phyloP scores from a whole-genome alignment of 805 yeast genomes.

The Wickerhamomyces kurtzmanii region DNA sequence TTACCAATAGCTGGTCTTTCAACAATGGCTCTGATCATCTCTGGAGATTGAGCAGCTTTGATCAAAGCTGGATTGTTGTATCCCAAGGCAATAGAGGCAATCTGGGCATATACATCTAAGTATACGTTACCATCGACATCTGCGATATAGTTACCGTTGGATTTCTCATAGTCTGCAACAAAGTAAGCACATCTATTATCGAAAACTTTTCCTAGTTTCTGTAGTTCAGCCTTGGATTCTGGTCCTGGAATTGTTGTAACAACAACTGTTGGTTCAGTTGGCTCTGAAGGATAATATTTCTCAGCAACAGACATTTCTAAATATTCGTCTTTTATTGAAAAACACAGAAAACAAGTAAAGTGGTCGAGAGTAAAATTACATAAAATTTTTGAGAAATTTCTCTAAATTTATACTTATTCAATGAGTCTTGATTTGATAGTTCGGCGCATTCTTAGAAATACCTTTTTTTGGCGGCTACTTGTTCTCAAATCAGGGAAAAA shows the following conservation, averaged over 20 bases:
- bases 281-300: slow-evolving; percentile 72
- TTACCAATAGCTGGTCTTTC: slow-evolving; percentile 83
- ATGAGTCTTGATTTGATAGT: neutral
- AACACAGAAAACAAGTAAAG: neutral
- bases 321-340: slow-evolving; percentile 6
- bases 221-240: slow-evolving; percentile 39
- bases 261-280: slow-evolving; percentile 52
- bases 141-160: slow-evolving; percentile 69
- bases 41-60: slow-evolving; percentile 59
- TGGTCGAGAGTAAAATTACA: neutral
- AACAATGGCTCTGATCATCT: slow-evolving; percentile 62
- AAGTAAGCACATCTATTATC: slow-evolving; percentile 70
- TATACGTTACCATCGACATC: slow-evolving; percentile 73
- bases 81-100: slow-evolving; percentile 78
- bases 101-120: slow-evolving; percentile 75
- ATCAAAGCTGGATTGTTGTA: slow-evolving; percentile 75
- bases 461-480: neutral
- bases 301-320: slow-evolving; percentile 33
- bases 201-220: slow-evolving; percentile 48
- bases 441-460: neutral
- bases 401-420: neutral
- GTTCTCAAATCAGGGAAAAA: slow-evolving; percentile 1
- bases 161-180: slow-evolving; percentile 66
- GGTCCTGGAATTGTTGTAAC: slow-evolving; percentile 74
- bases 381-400: no score